Evolutionary conservation across 2,329 filamentous ascomycete species (phyloP), one percentile per base, ranked within the genome.

Genomic region (Leptographium wingfieldii): DNA sequence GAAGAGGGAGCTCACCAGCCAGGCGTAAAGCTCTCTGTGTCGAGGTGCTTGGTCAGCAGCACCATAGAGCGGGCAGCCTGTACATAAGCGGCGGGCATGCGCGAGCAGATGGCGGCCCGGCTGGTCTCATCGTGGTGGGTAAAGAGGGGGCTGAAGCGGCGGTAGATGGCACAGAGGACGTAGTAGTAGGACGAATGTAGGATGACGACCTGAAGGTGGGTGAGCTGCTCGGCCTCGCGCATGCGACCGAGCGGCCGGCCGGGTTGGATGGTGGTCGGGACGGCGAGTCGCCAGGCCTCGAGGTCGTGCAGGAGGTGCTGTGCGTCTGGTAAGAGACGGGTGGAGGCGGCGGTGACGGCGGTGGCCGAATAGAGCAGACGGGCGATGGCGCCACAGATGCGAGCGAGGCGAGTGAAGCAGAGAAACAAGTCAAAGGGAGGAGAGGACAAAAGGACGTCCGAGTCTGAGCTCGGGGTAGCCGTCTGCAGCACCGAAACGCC

Each of bases 101-200:
- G 54, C 9, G 46, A 12, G 33, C 46, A 16, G 33, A 16, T 16
- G 22, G 33, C 16, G 3, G 22, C 22, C 6, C 55, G 10, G 35
- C 27, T 22, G 22, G 6, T 31, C 14, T 56, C 25, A 38, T 59
- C 58, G 16, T 38, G 53, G 53, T 51, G 58, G 19, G 54, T 56
- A 22, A 59, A 59, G 22, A 60, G n/a, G 19, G 59, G 59, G 27
- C 48, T 57, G 40, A 57, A 60, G 19, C 59, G 59, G 2, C 59
- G 55, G 51, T 60, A 60, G 49, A 60, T 54, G 55, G 59, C 55
- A 29, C 59, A 60, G 35, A 54, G 49, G 10, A 60, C 40, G 55
- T 60, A 60, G 55, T 54, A 57, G 40, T 60, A 60, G 31, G 59
- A 46, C 16, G 59, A 56, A n/a, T 60, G 59, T 10, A 60, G 29